phyloP scores from a whole-genome alignment of 164 flowering plant genomes.

The Warburgia ugandensis region DNA sequence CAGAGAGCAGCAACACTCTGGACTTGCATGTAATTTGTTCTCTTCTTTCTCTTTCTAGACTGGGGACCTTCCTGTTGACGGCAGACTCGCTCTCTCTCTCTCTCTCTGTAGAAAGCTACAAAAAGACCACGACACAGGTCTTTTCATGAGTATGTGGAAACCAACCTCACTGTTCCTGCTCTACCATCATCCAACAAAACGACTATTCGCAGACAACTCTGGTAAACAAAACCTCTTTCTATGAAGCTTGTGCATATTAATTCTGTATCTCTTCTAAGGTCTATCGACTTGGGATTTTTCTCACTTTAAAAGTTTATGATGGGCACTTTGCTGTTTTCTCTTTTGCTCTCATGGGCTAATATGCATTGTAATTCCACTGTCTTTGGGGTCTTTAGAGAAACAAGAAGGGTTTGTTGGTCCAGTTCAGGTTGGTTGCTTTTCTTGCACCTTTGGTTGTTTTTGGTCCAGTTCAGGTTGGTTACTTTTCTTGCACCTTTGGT shows the following conservation, averaged over 20 bases:
- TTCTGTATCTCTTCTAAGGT: too few relatives aligned
- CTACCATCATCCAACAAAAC: constrained; percentile 1
- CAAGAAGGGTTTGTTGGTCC: background rate
- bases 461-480: constrained; percentile 2
- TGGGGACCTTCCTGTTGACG: too few relatives aligned
- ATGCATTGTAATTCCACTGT: constrained; percentile 2
- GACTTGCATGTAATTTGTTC: constrained; percentile 2
- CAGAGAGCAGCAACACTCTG: background rate
- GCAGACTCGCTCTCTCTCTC: background rate
- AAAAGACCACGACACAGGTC: constrained; percentile 9
- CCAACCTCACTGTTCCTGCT: background rate
- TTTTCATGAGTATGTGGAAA: constrained; percentile 6
- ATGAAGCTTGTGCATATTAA: background rate
- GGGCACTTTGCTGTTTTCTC: background rate
- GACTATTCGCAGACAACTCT: background rate
- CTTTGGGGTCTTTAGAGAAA: background rate
- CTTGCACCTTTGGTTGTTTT: background rate
- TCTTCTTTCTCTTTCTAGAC: background rate
- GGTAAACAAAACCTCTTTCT: background rate
- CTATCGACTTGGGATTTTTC: background rate
- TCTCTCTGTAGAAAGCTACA: constrained; percentile 4
- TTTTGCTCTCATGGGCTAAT: background rate
- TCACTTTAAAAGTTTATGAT: too few relatives aligned
- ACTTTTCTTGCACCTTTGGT: background rate
- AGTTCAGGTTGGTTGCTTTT: background rate